Percentiles rank a stretch among this genome's conserved stretches.
Conservation (phyloP, 2,329 filamentous ascomycete species). For the Pseudophaeomoniella oleicola region DNA sequence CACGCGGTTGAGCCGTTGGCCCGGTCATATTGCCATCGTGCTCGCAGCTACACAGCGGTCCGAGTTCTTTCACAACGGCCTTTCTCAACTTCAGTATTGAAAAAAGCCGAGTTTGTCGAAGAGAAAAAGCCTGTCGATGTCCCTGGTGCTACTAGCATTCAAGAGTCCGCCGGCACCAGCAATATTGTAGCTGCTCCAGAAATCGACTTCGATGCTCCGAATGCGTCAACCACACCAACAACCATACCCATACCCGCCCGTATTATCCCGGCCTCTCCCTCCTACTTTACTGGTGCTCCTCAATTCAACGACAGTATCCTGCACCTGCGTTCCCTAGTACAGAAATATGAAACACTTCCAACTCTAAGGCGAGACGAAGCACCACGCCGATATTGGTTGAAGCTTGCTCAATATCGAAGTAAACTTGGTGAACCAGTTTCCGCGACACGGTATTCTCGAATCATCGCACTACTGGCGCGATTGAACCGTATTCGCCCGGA, state of each 20-base stretch:
- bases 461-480: slow-evolving; percentile 60
- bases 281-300: slow-evolving; percentile 86
- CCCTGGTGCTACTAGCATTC: no score
- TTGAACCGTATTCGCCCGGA: slow-evolving; percentile 75
- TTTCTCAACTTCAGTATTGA: no score
- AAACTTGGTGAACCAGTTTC: slow-evolving; percentile 58
- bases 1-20: no score
- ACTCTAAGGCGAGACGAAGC: slow-evolving; percentile 49
- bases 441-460: slow-evolving; percentile 61
- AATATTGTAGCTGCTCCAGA: slow-evolving; percentile 25
- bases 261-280: slow-evolving; percentile 67
- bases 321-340: slow-evolving; percentile 54
- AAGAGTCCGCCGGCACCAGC: no score
- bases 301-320: slow-evolving; percentile 77
- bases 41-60: no score
- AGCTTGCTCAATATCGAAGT: slow-evolving; percentile 59
- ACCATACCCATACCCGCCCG: slow-evolving; percentile 41
- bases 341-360: slow-evolving; percentile 61
- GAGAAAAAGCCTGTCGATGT: no score
- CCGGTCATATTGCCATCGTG: no score
- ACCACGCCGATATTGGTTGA: slow-evolving; percentile 67
- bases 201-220: slow-evolving; percentile 28
- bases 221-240: slow-evolving; percentile 10
- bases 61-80: no score
- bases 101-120: no score